phyloP scores from a whole-genome alignment of 495 filamentous ascomycete species.

The Tuber indicum region DNA sequence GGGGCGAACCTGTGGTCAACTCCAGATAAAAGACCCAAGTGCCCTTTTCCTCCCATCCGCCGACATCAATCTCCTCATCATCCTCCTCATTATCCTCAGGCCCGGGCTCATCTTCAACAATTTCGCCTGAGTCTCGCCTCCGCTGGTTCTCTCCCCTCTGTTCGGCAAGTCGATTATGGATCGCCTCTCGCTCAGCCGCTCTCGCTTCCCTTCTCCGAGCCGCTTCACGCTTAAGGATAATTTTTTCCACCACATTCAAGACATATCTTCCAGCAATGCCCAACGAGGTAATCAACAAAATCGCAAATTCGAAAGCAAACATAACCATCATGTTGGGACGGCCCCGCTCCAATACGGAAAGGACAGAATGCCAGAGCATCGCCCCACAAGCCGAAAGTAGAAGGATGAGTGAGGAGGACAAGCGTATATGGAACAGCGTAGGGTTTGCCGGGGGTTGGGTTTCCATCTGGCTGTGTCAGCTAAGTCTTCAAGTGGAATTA shows the following conservation, averaged over 20 bases:
- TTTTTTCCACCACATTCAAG: conserved; percentile 71
- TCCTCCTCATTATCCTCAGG: conserved; percentile 66
- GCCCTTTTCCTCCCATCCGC: conserved; percentile 94
- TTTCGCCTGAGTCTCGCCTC: conserved; percentile 45
- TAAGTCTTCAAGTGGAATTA: background rate
- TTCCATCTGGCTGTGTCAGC: conserved; percentile 48
- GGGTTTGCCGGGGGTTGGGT: conserved; percentile 92
- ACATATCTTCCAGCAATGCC: conserved; percentile 73
- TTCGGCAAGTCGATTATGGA: conserved; percentile 57
- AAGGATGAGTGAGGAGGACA: conserved; percentile 69
- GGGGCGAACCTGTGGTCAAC: conserved; percentile 59
- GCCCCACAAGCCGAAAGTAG: conserved; percentile 68
- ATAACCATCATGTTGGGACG: conserved; percentile 98
- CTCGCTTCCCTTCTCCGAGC: conserved; percentile 57
- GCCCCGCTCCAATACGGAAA: conserved; percentile 74
- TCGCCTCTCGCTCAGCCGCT: conserved; percentile 55
- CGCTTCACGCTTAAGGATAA: conserved; percentile 60
- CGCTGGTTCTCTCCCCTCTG: conserved; percentile 47
- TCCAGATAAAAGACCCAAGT: conserved; percentile 89
- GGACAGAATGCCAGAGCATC: conserved; percentile 71
- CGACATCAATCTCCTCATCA: conserved; percentile 85
- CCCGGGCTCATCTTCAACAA: conserved; percentile 44
- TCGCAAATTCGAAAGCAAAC: conserved; percentile 96
- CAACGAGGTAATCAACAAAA: conserved; percentile 69
- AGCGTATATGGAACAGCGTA: conserved; percentile 75